Conservation (phyloP, 1,284 basidiomycete species). For the Papiliotrema flavescens region DNA sequence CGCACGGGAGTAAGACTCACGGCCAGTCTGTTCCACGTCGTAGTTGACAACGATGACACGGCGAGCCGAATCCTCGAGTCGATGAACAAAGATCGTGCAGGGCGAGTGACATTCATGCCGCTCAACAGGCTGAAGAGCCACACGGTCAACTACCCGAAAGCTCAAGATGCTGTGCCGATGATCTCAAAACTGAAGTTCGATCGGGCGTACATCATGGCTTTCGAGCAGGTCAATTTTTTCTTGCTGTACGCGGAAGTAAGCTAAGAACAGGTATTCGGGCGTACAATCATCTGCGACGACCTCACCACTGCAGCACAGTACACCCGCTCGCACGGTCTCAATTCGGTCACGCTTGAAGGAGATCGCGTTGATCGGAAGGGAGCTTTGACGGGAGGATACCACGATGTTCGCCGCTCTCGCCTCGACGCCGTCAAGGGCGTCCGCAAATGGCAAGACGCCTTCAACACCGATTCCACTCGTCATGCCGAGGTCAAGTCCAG, state of each 20-base stretch:
- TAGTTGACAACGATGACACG: slow-evolving; percentile 92
- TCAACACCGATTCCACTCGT: slow-evolving; percentile 62
- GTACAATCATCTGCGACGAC: slow-evolving; percentile 91
- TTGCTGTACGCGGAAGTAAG: too few relatives aligned
- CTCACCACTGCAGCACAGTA: slow-evolving; percentile 90
- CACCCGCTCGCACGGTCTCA: slow-evolving; percentile 88
- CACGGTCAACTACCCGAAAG: slow-evolving; percentile 61
- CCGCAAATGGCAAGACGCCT: slow-evolving; percentile 70
- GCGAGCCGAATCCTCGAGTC: slow-evolving; percentile 81
- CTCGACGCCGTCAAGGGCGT: slow-evolving; percentile 81
- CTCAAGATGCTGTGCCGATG: slow-evolving; percentile 83
- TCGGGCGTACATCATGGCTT: slow-evolving; percentile 68
- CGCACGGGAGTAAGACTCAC: not conserved
- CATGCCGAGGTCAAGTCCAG: slow-evolving; percentile 69
- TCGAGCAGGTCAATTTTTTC: slow-evolving; percentile 64
- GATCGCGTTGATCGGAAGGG: slow-evolving; percentile 98
- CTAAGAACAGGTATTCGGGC: slow-evolving; percentile 79
- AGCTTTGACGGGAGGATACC: slow-evolving; percentile 90
- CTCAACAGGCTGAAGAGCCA: slow-evolving; percentile 91
- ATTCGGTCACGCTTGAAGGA: slow-evolving; percentile 95
- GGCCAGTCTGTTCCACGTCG: slow-evolving; percentile 86
- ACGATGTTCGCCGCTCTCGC: slow-evolving; percentile 84
- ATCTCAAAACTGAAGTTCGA: slow-evolving; percentile 81
- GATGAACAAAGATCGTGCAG: slow-evolving; percentile 88
- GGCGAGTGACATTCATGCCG: slow-evolving; percentile 97